Evolutionary conservation across 768 basidiomycete species (phyloP), one percentile per base, ranked within the genome.

Genomic region (Pleurotus cornucopiae): DNA sequence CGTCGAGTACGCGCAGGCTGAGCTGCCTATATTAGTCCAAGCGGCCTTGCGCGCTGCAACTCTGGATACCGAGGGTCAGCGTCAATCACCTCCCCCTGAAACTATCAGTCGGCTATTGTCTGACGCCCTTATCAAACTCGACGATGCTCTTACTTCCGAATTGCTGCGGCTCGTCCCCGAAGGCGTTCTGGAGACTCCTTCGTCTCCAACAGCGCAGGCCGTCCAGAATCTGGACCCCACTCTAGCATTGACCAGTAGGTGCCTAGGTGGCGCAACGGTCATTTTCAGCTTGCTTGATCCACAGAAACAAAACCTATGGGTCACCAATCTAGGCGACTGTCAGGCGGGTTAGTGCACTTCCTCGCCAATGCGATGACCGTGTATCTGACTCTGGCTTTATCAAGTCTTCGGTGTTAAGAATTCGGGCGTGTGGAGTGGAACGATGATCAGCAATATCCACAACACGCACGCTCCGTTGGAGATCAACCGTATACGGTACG

Each of bases 231-330:
- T 23, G 55, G 44, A 55, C 44, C 18, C 54, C 18, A 12, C 61
- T 48, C 46, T 26, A 44, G 38, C 51, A 57, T 5, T 57, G 4
- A 59, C 61, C n/a, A 49, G 58, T 25, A 61, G 63, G 49, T 78
- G 78, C 58, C 74, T 84, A 63, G 77, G 81, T 45, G 83, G 83
- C 18, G 76, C 76, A 0, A 85, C 83, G 0, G 73, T 78, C 5
- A 69, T 85, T 34, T 67, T 85, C 46, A 73, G 82, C 49, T 69
- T 84, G 30, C 72, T 77, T 37, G 82, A 84, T 69, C 78, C 80
- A 41, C 62, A 67, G 6, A 70, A 70, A 39, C 72, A 71, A 62
- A 75, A 81, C 56, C 56, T 85, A n/a, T 84, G 84, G 84, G 60
- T 84, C 53, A 79, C 79, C 5, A 84, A 82, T 63, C 72, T 84